These are phyloP conservation scores for Penicillium concentricum DNA, from an alignment of 2,329 filamentous ascomycete genomes.

Conservation along the genomic window DNA sequence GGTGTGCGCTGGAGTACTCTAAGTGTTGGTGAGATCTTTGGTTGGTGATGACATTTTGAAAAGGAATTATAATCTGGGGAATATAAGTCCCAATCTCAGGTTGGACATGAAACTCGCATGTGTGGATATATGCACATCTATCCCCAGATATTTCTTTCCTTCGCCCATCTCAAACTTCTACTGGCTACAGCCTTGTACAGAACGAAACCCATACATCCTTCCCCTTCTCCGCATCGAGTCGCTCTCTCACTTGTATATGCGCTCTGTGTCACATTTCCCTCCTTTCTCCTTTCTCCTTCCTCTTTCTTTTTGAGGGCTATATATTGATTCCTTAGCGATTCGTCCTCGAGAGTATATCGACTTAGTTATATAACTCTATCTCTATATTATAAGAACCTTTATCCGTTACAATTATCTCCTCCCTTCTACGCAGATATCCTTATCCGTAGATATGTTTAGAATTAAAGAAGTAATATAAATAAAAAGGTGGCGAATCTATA, in stretches of 20 bases:
- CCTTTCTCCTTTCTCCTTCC: background rate
- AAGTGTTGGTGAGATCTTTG: constrained; percentile 85
- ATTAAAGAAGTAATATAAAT: too few relatives aligned
- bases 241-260: background rate
- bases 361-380: too few relatives aligned
- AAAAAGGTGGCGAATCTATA: too few relatives aligned
- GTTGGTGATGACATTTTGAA: constrained; percentile 54
- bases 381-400: too few relatives aligned
- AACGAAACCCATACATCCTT: background rate
- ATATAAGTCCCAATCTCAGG: background rate
- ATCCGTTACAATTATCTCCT: too few relatives aligned
- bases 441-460: too few relatives aligned
- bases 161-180: background rate
- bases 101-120: background rate
- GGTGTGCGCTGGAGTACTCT: constrained; percentile 74
- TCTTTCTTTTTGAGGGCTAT: background rate
- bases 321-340: too few relatives aligned
- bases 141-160: background rate
- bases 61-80: background rate
- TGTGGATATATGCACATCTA: background rate
- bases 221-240: background rate
- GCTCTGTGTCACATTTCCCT: background rate
- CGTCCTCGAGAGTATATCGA: too few relatives aligned
- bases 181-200: background rate
- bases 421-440: too few relatives aligned